These are phyloP conservation scores for Penicillium frequentans DNA, from an alignment of 2,329 filamentous ascomycete genomes.

Conservation along the genomic window DNA sequence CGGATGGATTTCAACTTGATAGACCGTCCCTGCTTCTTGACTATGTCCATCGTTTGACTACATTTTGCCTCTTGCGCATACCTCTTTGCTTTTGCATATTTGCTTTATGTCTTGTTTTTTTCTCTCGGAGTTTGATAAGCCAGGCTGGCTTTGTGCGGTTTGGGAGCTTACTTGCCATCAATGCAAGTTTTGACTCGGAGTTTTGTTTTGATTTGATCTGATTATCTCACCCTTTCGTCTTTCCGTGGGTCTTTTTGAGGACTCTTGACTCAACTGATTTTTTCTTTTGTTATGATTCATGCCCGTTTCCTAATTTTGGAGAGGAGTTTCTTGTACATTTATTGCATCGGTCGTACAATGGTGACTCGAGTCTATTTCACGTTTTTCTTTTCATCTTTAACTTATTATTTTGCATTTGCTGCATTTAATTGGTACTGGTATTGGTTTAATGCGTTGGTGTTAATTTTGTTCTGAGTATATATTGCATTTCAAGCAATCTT, in stretches of 20 bases:
- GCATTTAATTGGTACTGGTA: not conserved
- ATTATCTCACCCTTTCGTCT: not conserved
- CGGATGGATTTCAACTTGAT: slow-evolving; percentile 1
- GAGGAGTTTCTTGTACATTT: slow-evolving; percentile 27
- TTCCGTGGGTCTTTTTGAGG: not conserved
- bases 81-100: slow-evolving; percentile 16
- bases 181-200: slow-evolving; percentile 14
- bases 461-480: not conserved
- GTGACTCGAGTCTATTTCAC: slow-evolving; percentile 1
- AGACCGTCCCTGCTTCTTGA: slow-evolving; percentile 5
- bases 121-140: slow-evolving; percentile 18
- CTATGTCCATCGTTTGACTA: slow-evolving; percentile 3
- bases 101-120: not conserved
- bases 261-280: slow-evolving; percentile 15
- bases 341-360: slow-evolving; percentile 14
- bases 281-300: slow-evolving; percentile 33
- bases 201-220: slow-evolving; percentile 4
- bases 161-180: slow-evolving; percentile 13
- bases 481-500: not conserved
- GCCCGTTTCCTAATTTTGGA: slow-evolving; percentile 22
- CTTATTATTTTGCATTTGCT: not conserved
- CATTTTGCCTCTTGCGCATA: slow-evolving; percentile 25
- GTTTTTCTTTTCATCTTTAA: not conserved
- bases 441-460: not conserved
- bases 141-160: slow-evolving; percentile 6